A percentile compares a stretch with the other conserved stretches of the same genome.
Evolutionary conservation across 768 basidiomycete species (phyloP).

Genomic region (Kwoniella dendrophila): DNA sequence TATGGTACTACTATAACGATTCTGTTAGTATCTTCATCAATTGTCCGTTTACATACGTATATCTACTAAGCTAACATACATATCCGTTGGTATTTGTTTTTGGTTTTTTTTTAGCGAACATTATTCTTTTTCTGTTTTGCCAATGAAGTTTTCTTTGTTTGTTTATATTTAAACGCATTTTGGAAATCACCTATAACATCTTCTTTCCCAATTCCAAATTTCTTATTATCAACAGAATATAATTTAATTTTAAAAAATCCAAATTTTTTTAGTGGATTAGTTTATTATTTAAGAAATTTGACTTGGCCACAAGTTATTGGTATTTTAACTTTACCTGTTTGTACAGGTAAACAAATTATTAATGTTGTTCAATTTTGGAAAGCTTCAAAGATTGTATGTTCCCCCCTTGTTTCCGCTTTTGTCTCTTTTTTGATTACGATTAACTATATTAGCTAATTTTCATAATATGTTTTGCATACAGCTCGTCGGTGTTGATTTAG

Average conservation of each 20-base stretch:
- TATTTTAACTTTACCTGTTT: constrained; percentile 66
- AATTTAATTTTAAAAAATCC: constrained; percentile 23
- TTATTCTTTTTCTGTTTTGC: constrained; percentile 91
- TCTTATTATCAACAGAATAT: constrained; percentile 29
- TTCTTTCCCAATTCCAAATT: constrained; percentile 45
- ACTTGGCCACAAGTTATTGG: constrained; percentile 81
- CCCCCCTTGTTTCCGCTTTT: neutral
- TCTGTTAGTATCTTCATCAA: constrained; percentile 62
- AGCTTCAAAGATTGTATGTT: constrained; percentile 65
- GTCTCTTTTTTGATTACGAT: neutral
- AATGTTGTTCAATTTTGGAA: constrained; percentile 98
- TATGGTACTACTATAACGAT: constrained; percentile 93
- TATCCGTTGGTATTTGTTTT: neutral
- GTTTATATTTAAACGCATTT: constrained; percentile 91
- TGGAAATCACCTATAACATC: constrained; percentile 70
- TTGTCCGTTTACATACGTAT: neutral
- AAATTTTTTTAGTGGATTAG: constrained; percentile 28
- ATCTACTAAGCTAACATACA: neutral
- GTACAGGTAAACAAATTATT: constrained; percentile 82
- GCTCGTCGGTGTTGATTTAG: constrained; percentile 87
- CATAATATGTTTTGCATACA: constrained; percentile 2
- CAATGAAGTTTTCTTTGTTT: constrained; percentile 94
- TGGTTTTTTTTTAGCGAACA: constrained; percentile 62
- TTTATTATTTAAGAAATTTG: constrained; percentile 52
- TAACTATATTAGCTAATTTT: neutral